Conservation (phyloP, 75 land plant genomes). For the Selaginella tamariscina region DNA sequence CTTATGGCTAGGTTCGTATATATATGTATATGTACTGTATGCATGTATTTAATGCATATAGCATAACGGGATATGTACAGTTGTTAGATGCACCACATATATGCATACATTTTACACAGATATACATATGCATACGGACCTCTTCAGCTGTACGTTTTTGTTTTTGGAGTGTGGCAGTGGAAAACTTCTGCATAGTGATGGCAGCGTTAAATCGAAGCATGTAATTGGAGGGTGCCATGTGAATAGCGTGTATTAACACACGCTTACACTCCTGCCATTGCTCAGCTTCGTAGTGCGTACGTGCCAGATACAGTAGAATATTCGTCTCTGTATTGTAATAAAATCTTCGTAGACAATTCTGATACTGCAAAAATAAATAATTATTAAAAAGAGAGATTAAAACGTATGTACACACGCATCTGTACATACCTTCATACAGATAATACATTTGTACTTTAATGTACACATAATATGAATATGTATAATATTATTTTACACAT, state of each 20-base stretch:
- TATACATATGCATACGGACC: conserved; percentile 27
- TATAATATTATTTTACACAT: no score
- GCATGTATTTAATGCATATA: no score
- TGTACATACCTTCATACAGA: no score
- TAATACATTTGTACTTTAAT: no score
- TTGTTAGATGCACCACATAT: no score
- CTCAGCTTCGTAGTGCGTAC: conserved; percentile 95
- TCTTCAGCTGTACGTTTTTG: conserved; percentile 81
- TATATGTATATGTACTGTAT: no score
- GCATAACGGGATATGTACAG: no score
- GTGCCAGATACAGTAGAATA: conserved; percentile 72
- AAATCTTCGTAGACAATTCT: conserved; percentile 88
- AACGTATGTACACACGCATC: no score
- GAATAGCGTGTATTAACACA: conserved; percentile 72
- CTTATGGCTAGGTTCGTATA: no score
- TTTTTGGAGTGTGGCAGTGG: conserved; percentile 78
- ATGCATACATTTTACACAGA: no score
- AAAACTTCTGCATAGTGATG: conserved; percentile 91
- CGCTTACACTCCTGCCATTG: conserved; percentile 98
- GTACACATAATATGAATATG: no score
- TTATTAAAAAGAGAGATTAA: not conserved
- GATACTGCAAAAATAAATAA: conserved; percentile 52
- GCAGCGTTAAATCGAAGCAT: conserved; percentile 84
- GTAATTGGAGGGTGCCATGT: conserved; percentile 87
- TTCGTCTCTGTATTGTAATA: conserved; percentile 69